Base-by-base conservation (phyloP, 768 basidiomycete species). In the Tylopilus cervinicoccineus region DNA sequence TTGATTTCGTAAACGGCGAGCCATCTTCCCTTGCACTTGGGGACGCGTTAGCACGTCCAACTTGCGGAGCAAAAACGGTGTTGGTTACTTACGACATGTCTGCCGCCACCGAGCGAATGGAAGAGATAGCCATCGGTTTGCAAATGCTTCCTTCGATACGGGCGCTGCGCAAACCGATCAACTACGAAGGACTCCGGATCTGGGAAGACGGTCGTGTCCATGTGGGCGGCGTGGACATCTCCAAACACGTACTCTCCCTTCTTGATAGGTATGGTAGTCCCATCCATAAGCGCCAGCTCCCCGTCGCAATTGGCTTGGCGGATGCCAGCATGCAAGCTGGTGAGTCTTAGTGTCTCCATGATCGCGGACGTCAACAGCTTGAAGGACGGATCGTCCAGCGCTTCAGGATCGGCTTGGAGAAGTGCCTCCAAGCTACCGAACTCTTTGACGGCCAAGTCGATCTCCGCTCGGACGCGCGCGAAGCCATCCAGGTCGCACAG, bases 381-480 rank as follows among this genome's bases (percentile, higher is more conserved):
- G 36, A 65, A 58, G 2, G 52, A 51, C 3, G 55, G 43, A 29
- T 57, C 45, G 10, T 60, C 61, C 46, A 64, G 9, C 19, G 38
- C 22, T 6, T 49, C 46, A 0, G 58, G 58, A 32, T 23, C 51
- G 2, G 47, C 52, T 6, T 39, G 47, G 0, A 63, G 44, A 2
- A 63, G 39, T 12, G 20, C 23, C 17, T 54, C 55, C 38, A 63
- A 38, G 37, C 27, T 33, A 2, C 57, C 47, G 1, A 43, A 57
- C 9, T 28, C 53, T 24, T 48, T 23, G 6, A 63, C 43, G 1
- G 53, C 58, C 6, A 14, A 19, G 32, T 80, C 78, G 12, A 81
- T 62, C 49, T 81, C 76, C 5, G 65, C 61, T 2, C 74, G 73
- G 6, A 79, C 68, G 43, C 70, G 73, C 24, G 69, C 66, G 62